Conservation (phyloP, 2,329 filamentous ascomycete genomes). For the Scedosporium boydii region DNA sequence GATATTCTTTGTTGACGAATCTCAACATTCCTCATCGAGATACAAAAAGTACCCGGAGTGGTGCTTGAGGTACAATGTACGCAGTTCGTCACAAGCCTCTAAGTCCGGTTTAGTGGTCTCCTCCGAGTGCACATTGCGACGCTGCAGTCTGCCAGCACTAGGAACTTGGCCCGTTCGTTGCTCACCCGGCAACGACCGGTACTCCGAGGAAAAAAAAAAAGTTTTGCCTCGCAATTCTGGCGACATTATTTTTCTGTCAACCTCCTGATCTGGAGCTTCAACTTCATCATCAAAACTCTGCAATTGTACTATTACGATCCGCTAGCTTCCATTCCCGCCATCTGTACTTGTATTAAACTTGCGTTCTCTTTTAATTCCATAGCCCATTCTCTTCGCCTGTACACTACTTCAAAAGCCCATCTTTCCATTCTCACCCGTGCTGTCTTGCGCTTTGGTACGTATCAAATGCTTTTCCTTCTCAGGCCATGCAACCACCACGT, state of each 20-base stretch:
- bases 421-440: neutral
- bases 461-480: neutral
- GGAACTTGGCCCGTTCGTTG: neutral
- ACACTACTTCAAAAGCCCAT: neutral
- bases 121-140: too few species aligned
- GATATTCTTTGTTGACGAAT: too few species aligned
- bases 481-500: neutral
- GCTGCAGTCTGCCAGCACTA: too few species aligned
- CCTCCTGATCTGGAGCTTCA: neutral
- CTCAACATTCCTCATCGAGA: too few species aligned
- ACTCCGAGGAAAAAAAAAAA: neutral
- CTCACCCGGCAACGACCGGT: neutral
- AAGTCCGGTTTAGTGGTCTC: too few species aligned
- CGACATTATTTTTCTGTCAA: neutral
- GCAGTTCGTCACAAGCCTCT: too few species aligned
- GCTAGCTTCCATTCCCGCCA: neutral
- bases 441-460: neutral
- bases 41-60: too few species aligned
- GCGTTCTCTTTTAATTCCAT: neutral
- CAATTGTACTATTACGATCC: neutral
- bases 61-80: too few species aligned
- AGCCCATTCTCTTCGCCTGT: neutral
- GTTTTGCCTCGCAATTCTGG: neutral
- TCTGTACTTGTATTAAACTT: conserved; percentile 1
- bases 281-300: neutral